Percentiles rank a stretch among this genome's conserved stretches.
These are phyloP conservation scores for Bjerkandera adusta DNA, from an alignment of 1,284 basidiomycete species.

Conservation along the genomic window DNA sequence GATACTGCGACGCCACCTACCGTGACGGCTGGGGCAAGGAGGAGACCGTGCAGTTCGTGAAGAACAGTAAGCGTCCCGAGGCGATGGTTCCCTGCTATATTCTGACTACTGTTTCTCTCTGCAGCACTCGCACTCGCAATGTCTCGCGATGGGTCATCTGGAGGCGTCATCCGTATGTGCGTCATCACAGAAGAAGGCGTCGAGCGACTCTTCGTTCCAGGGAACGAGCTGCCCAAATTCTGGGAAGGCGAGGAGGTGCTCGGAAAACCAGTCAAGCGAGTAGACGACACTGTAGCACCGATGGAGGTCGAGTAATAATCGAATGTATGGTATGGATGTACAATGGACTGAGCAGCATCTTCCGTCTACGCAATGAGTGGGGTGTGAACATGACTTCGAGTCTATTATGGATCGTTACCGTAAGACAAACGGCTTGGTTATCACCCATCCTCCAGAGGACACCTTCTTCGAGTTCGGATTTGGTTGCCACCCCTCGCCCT, in stretches of 20 bases:
- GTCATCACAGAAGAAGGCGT: constrained; percentile 93
- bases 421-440: not conserved
- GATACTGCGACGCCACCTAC: constrained; percentile 99
- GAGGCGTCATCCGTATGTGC: constrained; percentile 96
- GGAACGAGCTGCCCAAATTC: constrained; percentile 84
- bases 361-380: not conserved
- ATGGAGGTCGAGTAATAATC: constrained; percentile 69
- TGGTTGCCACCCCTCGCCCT: constrained; percentile 41
- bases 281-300: constrained; percentile 38
- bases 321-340: constrained; percentile 12
- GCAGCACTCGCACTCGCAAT: constrained; percentile 93
- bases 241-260: constrained; percentile 81
- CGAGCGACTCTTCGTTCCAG: constrained; percentile 94
- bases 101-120: constrained; percentile 5
- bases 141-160: constrained; percentile 97
- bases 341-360: constrained; percentile 6
- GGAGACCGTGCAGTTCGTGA: constrained; percentile 93
- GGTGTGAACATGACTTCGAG: not conserved
- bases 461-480: constrained; percentile 5
- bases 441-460: constrained; percentile 4
- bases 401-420: not conserved
- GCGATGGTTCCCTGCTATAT: not conserved
- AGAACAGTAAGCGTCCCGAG: constrained; percentile 76
- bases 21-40: constrained; percentile 90
- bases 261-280: constrained; percentile 36